Evolutionary conservation across 176 grass and related monocot species (phyloP), one percentile per base, ranked within the genome.

Genomic region (Musa beccarii): DNA sequence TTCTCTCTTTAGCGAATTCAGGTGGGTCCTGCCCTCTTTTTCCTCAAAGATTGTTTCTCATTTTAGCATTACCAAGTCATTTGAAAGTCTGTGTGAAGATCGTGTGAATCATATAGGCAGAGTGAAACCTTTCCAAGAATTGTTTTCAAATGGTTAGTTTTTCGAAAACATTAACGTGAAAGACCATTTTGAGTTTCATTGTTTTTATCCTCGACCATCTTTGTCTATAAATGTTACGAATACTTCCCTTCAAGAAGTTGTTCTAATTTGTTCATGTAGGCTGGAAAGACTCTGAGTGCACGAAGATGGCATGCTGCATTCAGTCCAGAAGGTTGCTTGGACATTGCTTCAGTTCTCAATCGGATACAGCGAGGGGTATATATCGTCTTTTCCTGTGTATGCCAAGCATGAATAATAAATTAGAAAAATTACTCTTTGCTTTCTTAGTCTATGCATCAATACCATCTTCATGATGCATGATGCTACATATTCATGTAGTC

Each of bases 221-320:
- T 53, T 53, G 49, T 24, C 10, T 1, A 52, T 52, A 19, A 12
- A 56, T 74, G 51, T 74, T 28, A 17, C 2, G 15, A 1, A 26
- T 26, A 28, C 14, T 54, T 15, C 22, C 10, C 10, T 57, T n/a
- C 19, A 26, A 23, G 29, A 28, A 26, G 1, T 16, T 57, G 7
- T 66, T 57, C 13, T 56, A 74, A 51, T 74, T 57, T 34, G 13
- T 61, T 81, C 72, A 70, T 83, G 76, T 76, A 99, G 96, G 92
- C 89, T 79, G 96, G 96, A 69, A 99, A 91, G 85, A 99, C 96
- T 51, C 73, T 99, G 21, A 99, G 96, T 79, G 83, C 68, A 21
- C 85, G 96, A 66, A 99, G 89, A 87, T 99, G 96, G 96, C 88
- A 85, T 59, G 89, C 91, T 74, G 96, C 96, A 78, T 99, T 99